Evolutionary conservation across 1,139 yeast genomes (phyloP), one percentile per base, ranked within the genome.

Genomic region (Wickerhamiella pararugosa): DNA sequence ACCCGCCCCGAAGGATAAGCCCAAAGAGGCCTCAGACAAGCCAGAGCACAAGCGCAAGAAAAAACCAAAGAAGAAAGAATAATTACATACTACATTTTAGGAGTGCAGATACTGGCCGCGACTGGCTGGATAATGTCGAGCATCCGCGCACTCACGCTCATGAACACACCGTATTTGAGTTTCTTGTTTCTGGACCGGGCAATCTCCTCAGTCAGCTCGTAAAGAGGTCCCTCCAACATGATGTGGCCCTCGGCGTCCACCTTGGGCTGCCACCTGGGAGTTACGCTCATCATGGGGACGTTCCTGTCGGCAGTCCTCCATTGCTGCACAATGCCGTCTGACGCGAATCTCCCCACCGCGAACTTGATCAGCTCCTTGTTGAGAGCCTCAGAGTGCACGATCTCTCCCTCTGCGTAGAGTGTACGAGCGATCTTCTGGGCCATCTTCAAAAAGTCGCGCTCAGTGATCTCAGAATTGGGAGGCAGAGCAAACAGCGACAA

Each of bases 371-470:
- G 51, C 43, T 65, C 69, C 52, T 60, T 61, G 51, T 64, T 65
- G 42, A 65, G 61, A 3, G 67, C 63, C 47, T 66, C 70, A 42
- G 63, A 60, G 47, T 63, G 65, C 6, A 60, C 56, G 29, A 65
- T 50, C 37, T 58, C 64, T 6, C 70, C 69, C 46, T 65, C 66
- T 36, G 63, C 63, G 46, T 57, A 65, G 9, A 65, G 55, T 0
- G 70, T 64, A 51, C 64, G 64, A 15, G 67, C 70, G 9, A 65
- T 55, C 15, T 57, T 43, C 49, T 65, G 70, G 3, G 64, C 59
- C 39, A 49, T 48, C 37, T 55, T 54, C 37, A 56, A 51, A 44
- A 64, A 64, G 36, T 53, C 55, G 43, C 54, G 55, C 26, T 55
- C 60, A 9, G 34, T 38, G 39, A 51, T 37, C n/a, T 46, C 44